Evolutionary conservation across 768 basidiomycete genomes (phyloP).

Genomic region (Suillus subalutaceus): DNA sequence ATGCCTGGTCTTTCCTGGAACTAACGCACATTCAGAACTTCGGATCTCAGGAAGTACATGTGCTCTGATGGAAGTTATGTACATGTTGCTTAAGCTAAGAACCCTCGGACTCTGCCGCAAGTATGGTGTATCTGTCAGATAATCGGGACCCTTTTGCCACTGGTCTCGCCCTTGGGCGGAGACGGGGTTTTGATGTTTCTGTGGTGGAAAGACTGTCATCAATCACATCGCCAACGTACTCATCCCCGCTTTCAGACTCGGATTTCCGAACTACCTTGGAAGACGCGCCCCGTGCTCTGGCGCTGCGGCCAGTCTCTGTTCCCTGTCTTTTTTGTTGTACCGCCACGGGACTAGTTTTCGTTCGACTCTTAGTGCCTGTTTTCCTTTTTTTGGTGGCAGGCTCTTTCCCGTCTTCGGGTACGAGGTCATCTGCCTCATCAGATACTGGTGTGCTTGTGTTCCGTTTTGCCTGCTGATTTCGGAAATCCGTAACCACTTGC

Average conservation of each 20-base stretch:
- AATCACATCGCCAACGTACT: conserved; percentile 19
- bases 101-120: conserved; percentile 7
- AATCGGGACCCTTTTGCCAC: conserved; percentile 11
- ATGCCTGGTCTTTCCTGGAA: neutral
- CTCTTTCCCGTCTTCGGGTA: conserved; percentile 28
- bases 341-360: neutral
- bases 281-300: neutral
- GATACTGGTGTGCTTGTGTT: conserved; percentile 18
- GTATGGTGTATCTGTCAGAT: conserved; percentile 9
- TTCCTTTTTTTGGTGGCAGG: conserved; percentile 36
- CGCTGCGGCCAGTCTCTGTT: neutral
- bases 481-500: conserved; percentile 80
- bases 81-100: conserved; percentile 8
- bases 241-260: conserved; percentile 23
- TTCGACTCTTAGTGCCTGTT: conserved; percentile 20
- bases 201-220: conserved; percentile 9
- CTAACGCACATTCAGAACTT: neutral
- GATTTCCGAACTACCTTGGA: conserved; percentile 3
- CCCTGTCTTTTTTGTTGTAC: neutral
- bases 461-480: conserved; percentile 45
- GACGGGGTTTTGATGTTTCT: conserved; percentile 25
- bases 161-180: conserved; percentile 49
- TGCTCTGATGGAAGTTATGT: neutral
- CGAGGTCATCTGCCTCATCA: conserved; percentile 27
- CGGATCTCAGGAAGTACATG: neutral